These are phyloP conservation scores for Aspergillus sp. DNA, from an alignment of 2,329 filamentous ascomycete species.

Conservation along the genomic window DNA sequence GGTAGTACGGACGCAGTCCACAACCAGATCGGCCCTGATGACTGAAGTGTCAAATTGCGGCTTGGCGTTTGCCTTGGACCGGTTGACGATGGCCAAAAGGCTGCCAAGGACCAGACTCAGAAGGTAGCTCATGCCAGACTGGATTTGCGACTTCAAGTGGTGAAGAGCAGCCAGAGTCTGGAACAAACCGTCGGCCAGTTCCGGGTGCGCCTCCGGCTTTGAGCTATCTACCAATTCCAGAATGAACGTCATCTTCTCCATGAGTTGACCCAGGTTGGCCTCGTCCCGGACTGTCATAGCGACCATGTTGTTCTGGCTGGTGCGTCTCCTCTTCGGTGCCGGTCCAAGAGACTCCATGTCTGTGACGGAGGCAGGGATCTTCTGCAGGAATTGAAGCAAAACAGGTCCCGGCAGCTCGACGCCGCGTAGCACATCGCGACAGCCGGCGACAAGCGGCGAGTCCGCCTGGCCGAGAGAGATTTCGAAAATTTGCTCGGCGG, in stretches of 20 bases:
- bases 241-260: slow-evolving; percentile 80
- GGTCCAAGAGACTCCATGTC: slow-evolving; percentile 71
- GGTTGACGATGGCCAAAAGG: slow-evolving; percentile 78
- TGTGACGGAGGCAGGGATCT: slow-evolving; percentile 67
- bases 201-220: slow-evolving; percentile 68
- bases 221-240: slow-evolving; percentile 85
- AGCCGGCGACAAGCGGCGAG: slow-evolving; percentile 30
- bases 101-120: slow-evolving; percentile 81
- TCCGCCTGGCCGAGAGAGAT: slow-evolving; percentile 36
- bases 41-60: slow-evolving; percentile 70
- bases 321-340: slow-evolving; percentile 75
- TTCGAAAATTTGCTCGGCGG: slow-evolving; percentile 42
- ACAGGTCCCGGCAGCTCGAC: slow-evolving; percentile 73
- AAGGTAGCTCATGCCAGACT: slow-evolving; percentile 85
- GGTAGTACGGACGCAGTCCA: slow-evolving; percentile 90
- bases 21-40: slow-evolving; percentile 84
- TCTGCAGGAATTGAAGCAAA: slow-evolving; percentile 69
- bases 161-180: slow-evolving; percentile 83
- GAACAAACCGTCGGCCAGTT: slow-evolving; percentile 78
- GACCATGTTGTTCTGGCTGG: slow-evolving; percentile 69
- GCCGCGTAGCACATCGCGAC: slow-evolving; percentile 67
- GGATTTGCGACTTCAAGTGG: slow-evolving; percentile 75
- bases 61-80: slow-evolving; percentile 55
- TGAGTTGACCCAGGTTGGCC: slow-evolving; percentile 63
- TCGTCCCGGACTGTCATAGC: slow-evolving; percentile 62